Conservation (phyloP, 352 stramenopile species). For the Phytophthora niederhauseri region DNA sequence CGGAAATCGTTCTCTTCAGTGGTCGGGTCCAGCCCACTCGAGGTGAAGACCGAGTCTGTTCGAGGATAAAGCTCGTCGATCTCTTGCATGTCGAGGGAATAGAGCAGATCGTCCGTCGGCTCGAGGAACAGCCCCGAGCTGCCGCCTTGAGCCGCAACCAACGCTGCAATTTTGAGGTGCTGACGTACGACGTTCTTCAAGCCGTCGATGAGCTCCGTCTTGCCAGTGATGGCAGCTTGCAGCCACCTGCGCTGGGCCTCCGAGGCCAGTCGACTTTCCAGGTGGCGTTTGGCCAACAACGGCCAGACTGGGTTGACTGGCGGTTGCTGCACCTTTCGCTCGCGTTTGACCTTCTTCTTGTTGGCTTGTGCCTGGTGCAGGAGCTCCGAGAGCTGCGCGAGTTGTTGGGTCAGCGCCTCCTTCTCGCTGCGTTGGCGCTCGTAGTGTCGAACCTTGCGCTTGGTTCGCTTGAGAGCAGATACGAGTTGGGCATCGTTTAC, state of each 20-base stretch:
- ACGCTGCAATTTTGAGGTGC: conserved; percentile 6
- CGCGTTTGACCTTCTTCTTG: neutral
- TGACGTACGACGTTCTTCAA: neutral
- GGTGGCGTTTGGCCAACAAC: neutral
- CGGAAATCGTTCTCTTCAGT: neutral
- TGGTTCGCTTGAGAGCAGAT: neutral
- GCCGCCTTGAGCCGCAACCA: neutral
- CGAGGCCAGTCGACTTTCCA: neutral
- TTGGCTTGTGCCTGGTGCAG: neutral
- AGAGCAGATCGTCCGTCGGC: conserved; percentile 11
- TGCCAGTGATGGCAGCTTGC: neutral
- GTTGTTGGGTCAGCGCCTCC: neutral
- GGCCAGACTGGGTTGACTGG: neutral
- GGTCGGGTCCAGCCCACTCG: neutral
- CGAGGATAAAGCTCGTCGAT: neutral
- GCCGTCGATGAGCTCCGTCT: neutral
- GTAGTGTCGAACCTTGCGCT: neutral
- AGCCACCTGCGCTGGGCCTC: neutral
- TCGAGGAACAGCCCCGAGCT: conserved; percentile 4
- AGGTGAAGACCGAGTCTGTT: conserved; percentile 4
- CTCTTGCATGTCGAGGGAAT: conserved; percentile 8
- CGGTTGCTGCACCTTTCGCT: neutral
- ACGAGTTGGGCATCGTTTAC: neutral
- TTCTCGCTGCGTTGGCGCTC: neutral
- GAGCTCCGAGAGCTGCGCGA: neutral